Base-by-base conservation (phyloP, 164 flowering plant genomes). In the Kingdonia uniflora region DNA sequence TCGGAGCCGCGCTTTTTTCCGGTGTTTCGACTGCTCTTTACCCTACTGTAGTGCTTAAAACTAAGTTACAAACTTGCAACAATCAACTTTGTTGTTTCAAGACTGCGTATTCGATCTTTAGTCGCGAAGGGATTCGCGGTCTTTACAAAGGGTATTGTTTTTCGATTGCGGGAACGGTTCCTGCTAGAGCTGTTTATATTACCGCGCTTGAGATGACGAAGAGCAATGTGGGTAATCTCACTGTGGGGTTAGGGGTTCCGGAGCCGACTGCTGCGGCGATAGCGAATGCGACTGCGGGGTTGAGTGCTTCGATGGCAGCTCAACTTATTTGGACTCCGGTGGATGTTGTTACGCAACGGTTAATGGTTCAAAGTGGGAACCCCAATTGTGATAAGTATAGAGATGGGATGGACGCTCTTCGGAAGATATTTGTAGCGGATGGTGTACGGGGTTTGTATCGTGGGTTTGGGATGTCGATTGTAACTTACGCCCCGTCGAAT, bases 301-400 rank as follows among this genome's bases (percentile, higher is more conserved):
- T 87, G 19, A 80, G 79, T 44, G 76, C 96, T 1, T 82, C 94
- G 13, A 69, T 85, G 78, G 95, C 88, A 2, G 95, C 96, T 0
- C 96, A 88, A 57, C 54, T 85, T 15, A 91, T 88, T 33, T 88
- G 95, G 95, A 83, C 91, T 1, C 95, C 95, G 6, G 53, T 85
- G 24, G 96, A 88, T 68, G 95, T 88, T 12, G 78, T 82, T 48
- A 85, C 91, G 67, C 96, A 88, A 56, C 64, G 95, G 17, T 76
- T 88, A 0, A 88, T 88, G 95, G 95, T 88, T 12, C 94, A 85
- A 57, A 80, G 82, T 5, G 21, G 67, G 33, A 29, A 8, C 8
- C 14, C 20, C 14, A 22, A 15, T 22, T 26, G 42, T 37, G 59
- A 55, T 22, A 73, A 58, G 19, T 88, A 88, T 48, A 56, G 53